A percentile compares a stretch with the other conserved stretches of the same genome.
phyloP scores from a whole-genome alignment of 176 grass and related monocot genomes.

The Juncus inflexus region DNA sequence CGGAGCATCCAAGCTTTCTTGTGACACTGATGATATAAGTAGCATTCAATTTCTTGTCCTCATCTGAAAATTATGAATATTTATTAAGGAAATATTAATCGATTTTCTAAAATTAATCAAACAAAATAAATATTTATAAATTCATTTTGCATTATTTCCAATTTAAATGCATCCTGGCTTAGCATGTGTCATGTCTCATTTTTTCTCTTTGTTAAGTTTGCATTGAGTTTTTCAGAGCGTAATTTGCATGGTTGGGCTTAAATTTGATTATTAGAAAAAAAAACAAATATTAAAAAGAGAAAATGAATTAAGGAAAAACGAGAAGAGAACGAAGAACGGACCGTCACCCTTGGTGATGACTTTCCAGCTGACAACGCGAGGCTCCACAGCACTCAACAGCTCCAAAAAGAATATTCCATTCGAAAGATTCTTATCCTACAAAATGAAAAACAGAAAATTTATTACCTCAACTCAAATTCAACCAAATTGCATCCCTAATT shows the following conservation, averaged over 20 bases:
- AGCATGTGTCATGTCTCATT: too few species aligned
- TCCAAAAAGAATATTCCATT: slow-evolving; percentile 87
- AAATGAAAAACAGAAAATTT: slow-evolving; percentile 5
- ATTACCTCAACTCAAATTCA: too few species aligned
- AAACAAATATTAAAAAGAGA: background rate
- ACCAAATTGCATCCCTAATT: too few species aligned
- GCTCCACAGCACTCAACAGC: slow-evolving; percentile 87
- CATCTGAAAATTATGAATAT: slow-evolving; percentile 39
- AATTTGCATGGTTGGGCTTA: background rate
- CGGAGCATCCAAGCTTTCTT: slow-evolving; percentile 87
- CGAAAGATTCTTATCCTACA: slow-evolving; percentile 87
- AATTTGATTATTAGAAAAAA: background rate
- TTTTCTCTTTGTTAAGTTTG: too few species aligned
- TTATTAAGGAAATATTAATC: background rate
- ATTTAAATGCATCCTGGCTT: too few species aligned
- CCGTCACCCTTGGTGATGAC: slow-evolving; percentile 85
- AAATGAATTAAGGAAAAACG: slow-evolving; percentile 10
- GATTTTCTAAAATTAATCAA: too few species aligned
- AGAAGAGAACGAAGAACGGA: slow-evolving; percentile 28
- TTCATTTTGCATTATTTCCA: too few species aligned
- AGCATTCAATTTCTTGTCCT: slow-evolving; percentile 94
- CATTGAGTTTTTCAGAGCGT: background rate
- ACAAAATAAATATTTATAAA: too few species aligned
- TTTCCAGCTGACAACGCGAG: slow-evolving; percentile 89
- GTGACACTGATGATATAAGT: slow-evolving; percentile 94